Evolutionary conservation across 371 early-diverging fungal genomes (phyloP).

Genomic region (Blakeslea trispora): DNA sequence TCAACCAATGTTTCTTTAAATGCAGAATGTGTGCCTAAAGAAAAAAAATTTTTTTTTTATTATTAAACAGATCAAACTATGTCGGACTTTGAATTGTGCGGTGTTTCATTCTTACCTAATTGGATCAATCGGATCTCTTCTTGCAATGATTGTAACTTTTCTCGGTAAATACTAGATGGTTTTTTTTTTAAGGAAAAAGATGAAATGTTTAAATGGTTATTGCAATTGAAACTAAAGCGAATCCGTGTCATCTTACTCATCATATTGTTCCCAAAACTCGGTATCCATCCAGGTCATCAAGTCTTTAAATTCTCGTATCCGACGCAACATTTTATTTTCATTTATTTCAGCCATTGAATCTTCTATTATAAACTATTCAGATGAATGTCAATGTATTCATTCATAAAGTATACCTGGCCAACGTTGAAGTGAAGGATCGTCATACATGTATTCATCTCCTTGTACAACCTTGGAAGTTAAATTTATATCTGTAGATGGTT

Average conservation of each 20-base stretch:
- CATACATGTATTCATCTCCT: slow-evolving; percentile 15
- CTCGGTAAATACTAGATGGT: slow-evolving; percentile 24
- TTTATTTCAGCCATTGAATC: slow-evolving; percentile 25
- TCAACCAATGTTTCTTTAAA: slow-evolving; percentile 30
- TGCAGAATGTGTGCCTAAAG: slow-evolving; percentile 32
- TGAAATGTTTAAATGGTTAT: too few relatives aligned
- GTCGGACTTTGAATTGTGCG: too few relatives aligned
- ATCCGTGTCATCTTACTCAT: too few relatives aligned
- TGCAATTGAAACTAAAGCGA: too few relatives aligned
- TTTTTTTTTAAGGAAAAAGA: too few relatives aligned
- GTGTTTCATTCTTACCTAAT: slow-evolving; percentile 30
- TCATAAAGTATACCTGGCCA: slow-evolving; percentile 25
- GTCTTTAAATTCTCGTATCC: slow-evolving; percentile 36
- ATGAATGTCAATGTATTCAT: background rate
- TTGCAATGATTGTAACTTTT: slow-evolving; percentile 30
- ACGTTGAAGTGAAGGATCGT: slow-evolving; percentile 14
- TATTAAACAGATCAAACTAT: too few relatives aligned
- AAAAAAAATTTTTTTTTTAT: too few relatives aligned
- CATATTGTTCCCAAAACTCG: slow-evolving; percentile 37
- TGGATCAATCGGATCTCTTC: slow-evolving; percentile 32
- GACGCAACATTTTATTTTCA: slow-evolving; percentile 27
- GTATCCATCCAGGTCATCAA: slow-evolving; percentile 32
- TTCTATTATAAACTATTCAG: slow-evolving; percentile 4
- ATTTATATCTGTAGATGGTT: background rate
- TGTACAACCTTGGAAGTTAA: slow-evolving; percentile 1